Conservation (phyloP, 106 monocot genomes). For the Narthecium ossifragum region DNA sequence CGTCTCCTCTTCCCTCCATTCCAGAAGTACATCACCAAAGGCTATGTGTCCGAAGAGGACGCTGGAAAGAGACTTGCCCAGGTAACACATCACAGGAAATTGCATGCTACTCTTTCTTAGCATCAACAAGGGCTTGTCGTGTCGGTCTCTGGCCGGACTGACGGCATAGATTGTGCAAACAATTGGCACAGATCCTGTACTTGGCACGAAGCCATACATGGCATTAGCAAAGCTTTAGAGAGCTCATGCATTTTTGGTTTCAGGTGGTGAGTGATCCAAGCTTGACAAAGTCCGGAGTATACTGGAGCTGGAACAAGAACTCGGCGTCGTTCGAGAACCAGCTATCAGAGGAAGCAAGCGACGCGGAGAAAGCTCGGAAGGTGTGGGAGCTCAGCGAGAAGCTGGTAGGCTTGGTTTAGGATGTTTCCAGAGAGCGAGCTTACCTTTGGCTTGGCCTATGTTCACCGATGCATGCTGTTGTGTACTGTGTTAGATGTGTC, state of each 20-base stretch:
- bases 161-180: too few relatives aligned
- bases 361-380: constrained; percentile 73
- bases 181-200: too few relatives aligned
- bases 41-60: constrained; percentile 87
- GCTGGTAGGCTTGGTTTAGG: constrained; percentile 64
- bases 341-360: constrained; percentile 85
- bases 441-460: too few relatives aligned
- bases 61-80: constrained; percentile 86
- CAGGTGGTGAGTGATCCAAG: constrained; percentile 88
- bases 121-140: too few relatives aligned
- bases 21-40: constrained; percentile 98
- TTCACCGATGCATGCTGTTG: too few relatives aligned
- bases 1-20: constrained; percentile 87
- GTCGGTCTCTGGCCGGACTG: too few relatives aligned
- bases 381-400: constrained; percentile 89
- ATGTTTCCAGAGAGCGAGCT: too few relatives aligned
- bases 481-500: too few relatives aligned
- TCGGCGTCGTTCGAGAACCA: constrained; percentile 93
- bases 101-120: too few relatives aligned
- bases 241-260: neutral
- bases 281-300: constrained; percentile 86
- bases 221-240: neutral
- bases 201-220: too few relatives aligned
- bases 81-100: too few relatives aligned
- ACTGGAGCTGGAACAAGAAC: constrained; percentile 98